These are phyloP conservation scores for Trametes hirsuta DNA, from an alignment of 1,284 basidiomycete genomes.

Conservation along the genomic window DNA sequence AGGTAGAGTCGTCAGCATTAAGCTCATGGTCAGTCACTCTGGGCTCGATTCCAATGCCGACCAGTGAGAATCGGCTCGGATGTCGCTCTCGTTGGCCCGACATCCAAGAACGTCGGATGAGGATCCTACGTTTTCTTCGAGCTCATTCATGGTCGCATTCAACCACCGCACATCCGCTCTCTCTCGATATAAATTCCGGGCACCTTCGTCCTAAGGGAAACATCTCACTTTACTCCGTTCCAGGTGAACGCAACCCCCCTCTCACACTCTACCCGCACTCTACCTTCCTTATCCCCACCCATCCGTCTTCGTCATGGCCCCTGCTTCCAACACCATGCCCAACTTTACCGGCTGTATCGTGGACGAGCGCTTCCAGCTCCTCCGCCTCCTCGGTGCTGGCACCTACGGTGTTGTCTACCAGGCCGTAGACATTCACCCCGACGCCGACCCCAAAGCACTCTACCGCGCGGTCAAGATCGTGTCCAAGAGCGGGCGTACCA, in stretches of 20 bases:
- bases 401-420: constrained; percentile 39
- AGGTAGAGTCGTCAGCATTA: no score
- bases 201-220: constrained; percentile 1
- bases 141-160: neutral
- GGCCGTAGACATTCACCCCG: constrained; percentile 31
- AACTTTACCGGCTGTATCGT: constrained; percentile 21
- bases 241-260: constrained; percentile 15
- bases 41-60: neutral
- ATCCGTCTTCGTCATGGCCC: constrained; percentile 7
- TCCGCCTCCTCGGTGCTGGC: constrained; percentile 34
- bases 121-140: neutral
- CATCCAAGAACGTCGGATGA: neutral
- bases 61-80: no score
- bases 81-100: no score
- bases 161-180: neutral
- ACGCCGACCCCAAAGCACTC: constrained; percentile 4
- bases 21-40: neutral
- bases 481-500: constrained; percentile 16
- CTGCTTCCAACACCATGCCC: constrained; percentile 21
- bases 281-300: neutral
- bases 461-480: constrained; percentile 35
- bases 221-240: constrained; percentile 6
- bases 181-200: constrained; percentile 2
- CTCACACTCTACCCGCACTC: constrained; percentile 4
- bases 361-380: constrained; percentile 17